Conservation (phyloP, 2,329 filamentous ascomycete species). For the Aureobasidium subglaciale region DNA sequence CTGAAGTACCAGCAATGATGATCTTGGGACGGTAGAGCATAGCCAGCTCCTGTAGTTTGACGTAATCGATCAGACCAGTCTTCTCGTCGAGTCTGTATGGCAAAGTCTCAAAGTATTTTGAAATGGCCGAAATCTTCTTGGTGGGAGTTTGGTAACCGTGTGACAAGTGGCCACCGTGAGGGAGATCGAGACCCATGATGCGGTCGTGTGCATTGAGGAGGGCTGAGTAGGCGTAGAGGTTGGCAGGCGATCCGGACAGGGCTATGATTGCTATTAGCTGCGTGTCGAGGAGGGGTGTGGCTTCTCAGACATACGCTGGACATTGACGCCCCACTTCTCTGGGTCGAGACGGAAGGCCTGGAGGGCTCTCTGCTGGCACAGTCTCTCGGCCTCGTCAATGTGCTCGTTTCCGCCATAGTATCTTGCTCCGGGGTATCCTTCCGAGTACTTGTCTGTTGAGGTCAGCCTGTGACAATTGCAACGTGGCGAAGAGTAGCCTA, state of each 20-base stretch:
- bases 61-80: constrained; percentile 96
- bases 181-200: constrained; percentile 93
- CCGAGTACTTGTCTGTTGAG: constrained; percentile 79
- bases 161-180: constrained; percentile 90
- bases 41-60: constrained; percentile 82
- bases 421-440: constrained; percentile 90
- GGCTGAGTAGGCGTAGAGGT: constrained; percentile 82
- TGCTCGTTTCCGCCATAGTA: constrained; percentile 98
- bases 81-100: constrained; percentile 85
- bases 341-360: constrained; percentile 77
- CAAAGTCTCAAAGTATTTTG: constrained; percentile 98
- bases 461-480: background rate
- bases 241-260: constrained; percentile 70
- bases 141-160: constrained; percentile 96
- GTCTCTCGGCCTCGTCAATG: constrained; percentile 81
- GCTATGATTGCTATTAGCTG: constrained; percentile 20
- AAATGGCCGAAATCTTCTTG: constrained; percentile 80
- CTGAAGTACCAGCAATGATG: constrained; percentile 91
- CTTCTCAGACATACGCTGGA: constrained; percentile 56
- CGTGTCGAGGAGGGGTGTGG: background rate
- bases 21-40: constrained; percentile 91
- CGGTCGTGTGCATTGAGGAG: constrained; percentile 88
- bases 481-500: constrained; percentile 35
- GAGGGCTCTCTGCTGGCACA: constrained; percentile 85
- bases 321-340: constrained; percentile 93